Conservation (phyloP, 768 basidiomycete species). For the Phaeotremella skinneri region DNA sequence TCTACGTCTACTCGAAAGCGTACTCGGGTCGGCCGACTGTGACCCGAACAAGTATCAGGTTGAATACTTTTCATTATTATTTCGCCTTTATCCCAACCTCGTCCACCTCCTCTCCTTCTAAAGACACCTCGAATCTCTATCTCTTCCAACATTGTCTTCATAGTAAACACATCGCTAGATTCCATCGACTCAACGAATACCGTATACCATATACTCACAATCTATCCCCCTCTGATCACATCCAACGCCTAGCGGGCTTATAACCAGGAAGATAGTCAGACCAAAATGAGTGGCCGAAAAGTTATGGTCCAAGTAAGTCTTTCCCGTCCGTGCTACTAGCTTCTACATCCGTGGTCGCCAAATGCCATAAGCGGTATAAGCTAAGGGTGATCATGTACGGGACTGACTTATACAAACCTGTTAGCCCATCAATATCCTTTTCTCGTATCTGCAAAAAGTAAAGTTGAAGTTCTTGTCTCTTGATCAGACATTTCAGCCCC, state of each 20-base stretch:
- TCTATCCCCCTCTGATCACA: too few species aligned
- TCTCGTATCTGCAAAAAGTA: conserved; percentile 37
- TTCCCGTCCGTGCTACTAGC: neutral
- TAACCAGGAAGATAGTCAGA: neutral
- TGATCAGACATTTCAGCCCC: conserved; percentile 1
- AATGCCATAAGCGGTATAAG: too few species aligned
- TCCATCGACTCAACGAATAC: too few species aligned
- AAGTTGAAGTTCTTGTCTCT: conserved; percentile 1
- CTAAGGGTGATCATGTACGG: too few species aligned
- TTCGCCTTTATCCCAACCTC: neutral
- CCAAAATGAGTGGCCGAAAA: conserved; percentile 83
- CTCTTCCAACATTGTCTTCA: too few species aligned
- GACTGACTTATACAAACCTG: too few species aligned
- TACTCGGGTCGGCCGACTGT: neutral
- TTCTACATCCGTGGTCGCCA: neutral
- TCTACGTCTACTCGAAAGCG: neutral
- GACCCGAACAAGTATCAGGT: neutral
- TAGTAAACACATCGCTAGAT: too few species aligned
- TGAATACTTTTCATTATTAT: neutral
- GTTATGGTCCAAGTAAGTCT: conserved; percentile 96
- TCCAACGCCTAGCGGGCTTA: conserved; percentile 21
- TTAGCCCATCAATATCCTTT: conserved; percentile 44
- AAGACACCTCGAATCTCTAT: too few species aligned
- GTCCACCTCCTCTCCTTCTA: too few species aligned
- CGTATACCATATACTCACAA: too few species aligned